These are phyloP conservation scores for Colletotrichum sp. DNA, from an alignment of 2,329 filamentous ascomycete genomes.

Conservation along the genomic window DNA sequence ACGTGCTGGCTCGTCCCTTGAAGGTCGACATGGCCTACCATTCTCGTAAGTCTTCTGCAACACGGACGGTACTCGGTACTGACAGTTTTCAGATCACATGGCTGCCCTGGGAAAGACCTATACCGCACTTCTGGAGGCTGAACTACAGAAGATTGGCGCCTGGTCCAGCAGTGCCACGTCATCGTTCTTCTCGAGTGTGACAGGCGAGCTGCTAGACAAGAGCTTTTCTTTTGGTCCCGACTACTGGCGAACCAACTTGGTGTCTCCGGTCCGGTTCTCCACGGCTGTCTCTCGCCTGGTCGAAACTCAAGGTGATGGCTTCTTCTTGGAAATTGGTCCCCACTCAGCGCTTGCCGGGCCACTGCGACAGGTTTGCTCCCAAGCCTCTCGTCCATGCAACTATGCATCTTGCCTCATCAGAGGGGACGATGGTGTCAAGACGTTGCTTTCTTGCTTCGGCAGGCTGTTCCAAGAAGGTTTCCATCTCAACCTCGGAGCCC, in stretches of 20 bases:
- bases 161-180: neutral
- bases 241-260: neutral
- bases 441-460: neutral
- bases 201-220: constrained; percentile 25
- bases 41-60: neutral
- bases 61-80: neutral
- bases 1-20: neutral
- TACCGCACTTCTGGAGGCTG: neutral
- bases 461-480: neutral
- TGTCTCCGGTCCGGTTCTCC: neutral
- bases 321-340: neutral
- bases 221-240: neutral
- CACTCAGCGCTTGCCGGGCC: neutral
- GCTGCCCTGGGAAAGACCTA: neutral
- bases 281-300: neutral
- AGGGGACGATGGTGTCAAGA: neutral
- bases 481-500: neutral
- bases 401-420: neutral
- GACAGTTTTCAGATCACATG: neutral
- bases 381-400: neutral
- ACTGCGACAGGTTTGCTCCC: neutral
- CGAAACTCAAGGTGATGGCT: neutral
- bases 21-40: constrained; percentile 1
- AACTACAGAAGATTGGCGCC: neutral
- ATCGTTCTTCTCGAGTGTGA: constrained; percentile 27